These are phyloP conservation scores for Lophiostoma macrostomum DNA, from an alignment of 495 filamentous ascomycete genomes.

Conservation along the genomic window DNA sequence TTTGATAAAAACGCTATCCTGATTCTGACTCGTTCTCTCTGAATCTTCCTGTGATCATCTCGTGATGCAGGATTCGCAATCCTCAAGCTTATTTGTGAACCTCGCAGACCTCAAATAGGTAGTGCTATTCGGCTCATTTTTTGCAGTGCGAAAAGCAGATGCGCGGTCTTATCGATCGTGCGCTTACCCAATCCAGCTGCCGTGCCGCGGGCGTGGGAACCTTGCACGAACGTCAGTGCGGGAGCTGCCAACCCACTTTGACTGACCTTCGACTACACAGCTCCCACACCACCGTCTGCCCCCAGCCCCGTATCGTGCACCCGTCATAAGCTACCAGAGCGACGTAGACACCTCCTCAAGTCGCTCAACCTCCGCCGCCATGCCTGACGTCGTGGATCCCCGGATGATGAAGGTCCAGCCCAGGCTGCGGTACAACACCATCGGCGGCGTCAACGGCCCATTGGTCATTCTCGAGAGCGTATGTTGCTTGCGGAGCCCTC, in stretches of 20 bases:
- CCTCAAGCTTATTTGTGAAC: too few relatives aligned
- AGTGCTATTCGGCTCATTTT: too few relatives aligned
- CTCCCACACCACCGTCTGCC: constrained; percentile 16
- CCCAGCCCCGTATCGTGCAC: not conserved
- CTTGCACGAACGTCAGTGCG: constrained; percentile 16
- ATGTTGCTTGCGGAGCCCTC: constrained; percentile 11
- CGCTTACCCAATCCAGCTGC: constrained; percentile 12
- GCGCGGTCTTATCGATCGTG: not conserved
- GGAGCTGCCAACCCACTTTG: too few relatives aligned
- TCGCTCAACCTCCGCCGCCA: constrained; percentile 8
- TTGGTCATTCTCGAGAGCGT: constrained; percentile 97
- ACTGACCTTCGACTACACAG: constrained; percentile 20
- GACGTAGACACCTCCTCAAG: not conserved
- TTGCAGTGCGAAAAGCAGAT: too few relatives aligned
- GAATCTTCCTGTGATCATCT: too few relatives aligned
- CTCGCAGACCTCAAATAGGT: too few relatives aligned
- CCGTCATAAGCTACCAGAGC: not conserved
- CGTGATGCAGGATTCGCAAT: too few relatives aligned
- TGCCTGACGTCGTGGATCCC: constrained; percentile 61
- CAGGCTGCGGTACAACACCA: constrained; percentile 93
- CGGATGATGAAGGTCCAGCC: constrained; percentile 79
- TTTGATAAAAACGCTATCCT: too few relatives aligned
- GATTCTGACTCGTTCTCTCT: too few relatives aligned
- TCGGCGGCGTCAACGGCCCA: constrained; percentile 95
- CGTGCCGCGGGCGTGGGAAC: too few relatives aligned